A percentile compares a stretch with the other conserved stretches of the same genome.
These are phyloP conservation scores for Linnemannia exigua DNA, from an alignment of 192 early-diverging fungal species.

Conservation along the genomic window DNA sequence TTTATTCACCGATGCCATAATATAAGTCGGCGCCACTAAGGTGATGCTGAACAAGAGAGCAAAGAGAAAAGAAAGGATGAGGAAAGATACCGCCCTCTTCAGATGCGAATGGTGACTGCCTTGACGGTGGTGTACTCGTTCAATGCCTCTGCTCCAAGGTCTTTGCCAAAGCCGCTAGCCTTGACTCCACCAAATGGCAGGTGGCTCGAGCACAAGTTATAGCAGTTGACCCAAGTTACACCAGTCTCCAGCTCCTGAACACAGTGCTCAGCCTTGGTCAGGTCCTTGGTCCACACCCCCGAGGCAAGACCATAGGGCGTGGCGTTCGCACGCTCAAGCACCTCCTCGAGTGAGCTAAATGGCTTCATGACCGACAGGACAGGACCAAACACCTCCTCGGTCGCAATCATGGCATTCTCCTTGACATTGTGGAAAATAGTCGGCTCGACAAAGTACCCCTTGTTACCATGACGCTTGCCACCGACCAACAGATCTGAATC, in stretches of 20 bases:
- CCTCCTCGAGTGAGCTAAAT: slow-evolving; percentile 83
- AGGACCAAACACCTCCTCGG: slow-evolving; percentile 93
- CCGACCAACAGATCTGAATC: slow-evolving; percentile 64
- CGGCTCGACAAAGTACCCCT: slow-evolving; percentile 86
- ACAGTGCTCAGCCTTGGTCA: slow-evolving; percentile 67
- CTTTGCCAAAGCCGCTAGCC: slow-evolving; percentile 75
- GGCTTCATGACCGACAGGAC: slow-evolving; percentile 80
- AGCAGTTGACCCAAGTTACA: slow-evolving; percentile 51
- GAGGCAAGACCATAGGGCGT: slow-evolving; percentile 84
- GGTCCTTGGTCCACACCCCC: slow-evolving; percentile 80
- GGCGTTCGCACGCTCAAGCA: slow-evolving; percentile 75
- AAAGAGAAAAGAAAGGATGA: not conserved
- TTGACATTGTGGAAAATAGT: slow-evolving; percentile 80
- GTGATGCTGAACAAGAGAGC: not conserved
- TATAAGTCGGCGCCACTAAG: not conserved
- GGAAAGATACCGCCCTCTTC: not conserved
- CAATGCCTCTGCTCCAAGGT: slow-evolving; percentile 69
- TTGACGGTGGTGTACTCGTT: slow-evolving; percentile 64
- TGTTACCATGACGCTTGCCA: slow-evolving; percentile 70
- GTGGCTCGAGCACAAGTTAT: slow-evolving; percentile 41
- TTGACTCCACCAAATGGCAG: slow-evolving; percentile 84
- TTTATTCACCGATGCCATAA: too few relatives aligned
- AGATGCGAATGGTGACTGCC: slow-evolving; percentile 55
- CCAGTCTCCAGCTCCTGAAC: slow-evolving; percentile 47
- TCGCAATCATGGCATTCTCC: slow-evolving; percentile 66